Evolutionary conservation across 768 basidiomycete genomes (phyloP), one percentile per base, ranked within the genome.

Genomic region (Botryobasidium botryosum): DNA sequence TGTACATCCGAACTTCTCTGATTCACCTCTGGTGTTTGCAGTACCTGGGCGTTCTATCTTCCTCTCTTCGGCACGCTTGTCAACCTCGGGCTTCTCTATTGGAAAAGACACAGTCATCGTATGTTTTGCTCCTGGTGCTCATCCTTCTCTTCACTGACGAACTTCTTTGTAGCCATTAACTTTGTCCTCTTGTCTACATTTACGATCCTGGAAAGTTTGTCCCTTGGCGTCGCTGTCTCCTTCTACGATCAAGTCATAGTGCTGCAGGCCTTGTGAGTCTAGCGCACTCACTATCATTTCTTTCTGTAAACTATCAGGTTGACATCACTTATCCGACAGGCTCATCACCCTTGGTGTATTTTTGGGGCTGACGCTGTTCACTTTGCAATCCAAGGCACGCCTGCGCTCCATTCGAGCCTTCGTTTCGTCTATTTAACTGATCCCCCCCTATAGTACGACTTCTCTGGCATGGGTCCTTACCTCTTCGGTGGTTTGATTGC

Each of bases 321-420:
- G 10, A 32, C 54, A 28, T 44, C 28, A 33, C 35, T 21, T 32
- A 27, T 37, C 18, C 58, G 29, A 12, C 12, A 79, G 80, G 43
- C 61, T 92, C 43, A 87, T 96, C 55, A 94, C 91, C 1, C 64
- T 84, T 2, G 88, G 88, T 12, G 79, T 97, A 36, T 97, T 99
- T 71, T 61, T 87, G 32, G 94, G 91, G 5, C 63, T 99, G 50
- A 96, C 91, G 0, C 60, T 96, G 43, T 97, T 94, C 67, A 96
- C 94, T 1, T 68, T 94, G 59, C 90, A 92, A 60, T 85, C 83
- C 47, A 92, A 92, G 69, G 83, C 81, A 50, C 17, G 67, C 44
- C 12, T 24, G 17, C 48, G n/a, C 29, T 10, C n/a, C 20, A 0
- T 7, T 20, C 27, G 6, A 17, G 15, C 6, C 20, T 29, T 40